These are phyloP conservation scores for Paulownia fortunei DNA, from an alignment of 257 asterid species.

Conservation along the genomic window DNA sequence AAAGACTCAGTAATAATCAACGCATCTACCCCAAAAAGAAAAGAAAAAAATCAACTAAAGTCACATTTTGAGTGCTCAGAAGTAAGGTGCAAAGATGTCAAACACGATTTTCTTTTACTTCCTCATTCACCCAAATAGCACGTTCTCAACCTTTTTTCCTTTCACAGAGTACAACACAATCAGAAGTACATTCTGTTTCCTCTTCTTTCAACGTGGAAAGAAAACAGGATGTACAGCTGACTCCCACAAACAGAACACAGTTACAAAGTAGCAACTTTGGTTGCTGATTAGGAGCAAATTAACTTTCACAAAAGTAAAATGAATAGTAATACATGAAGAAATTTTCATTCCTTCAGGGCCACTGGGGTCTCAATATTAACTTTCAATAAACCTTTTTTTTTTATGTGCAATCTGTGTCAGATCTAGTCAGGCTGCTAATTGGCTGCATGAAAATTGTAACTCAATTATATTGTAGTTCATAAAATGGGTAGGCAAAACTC, in stretches of 20 bases:
- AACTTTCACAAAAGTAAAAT: background rate
- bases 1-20: background rate
- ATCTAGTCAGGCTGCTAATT: background rate
- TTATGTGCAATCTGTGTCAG: background rate
- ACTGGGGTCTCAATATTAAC: background rate
- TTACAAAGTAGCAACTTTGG: background rate
- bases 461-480: background rate
- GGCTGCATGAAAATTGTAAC: background rate
- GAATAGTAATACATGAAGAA: background rate
- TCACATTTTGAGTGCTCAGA: background rate
- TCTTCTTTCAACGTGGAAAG: background rate
- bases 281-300: background rate
- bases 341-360: background rate
- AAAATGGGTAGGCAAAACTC: background rate
- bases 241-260: background rate
- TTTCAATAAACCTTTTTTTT: background rate
- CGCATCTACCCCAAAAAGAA: background rate
- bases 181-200: background rate
- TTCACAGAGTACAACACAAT: background rate
- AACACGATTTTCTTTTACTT: background rate
- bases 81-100: background rate
- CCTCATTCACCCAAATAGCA: background rate
- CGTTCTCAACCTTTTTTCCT: background rate
- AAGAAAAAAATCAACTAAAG: background rate
- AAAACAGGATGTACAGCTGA: background rate